Percentiles rank a stretch among this genome's conserved stretches.
Evolutionary conservation across 495 filamentous ascomycete genomes (phyloP).

Genomic region (Cercophora samala): DNA sequence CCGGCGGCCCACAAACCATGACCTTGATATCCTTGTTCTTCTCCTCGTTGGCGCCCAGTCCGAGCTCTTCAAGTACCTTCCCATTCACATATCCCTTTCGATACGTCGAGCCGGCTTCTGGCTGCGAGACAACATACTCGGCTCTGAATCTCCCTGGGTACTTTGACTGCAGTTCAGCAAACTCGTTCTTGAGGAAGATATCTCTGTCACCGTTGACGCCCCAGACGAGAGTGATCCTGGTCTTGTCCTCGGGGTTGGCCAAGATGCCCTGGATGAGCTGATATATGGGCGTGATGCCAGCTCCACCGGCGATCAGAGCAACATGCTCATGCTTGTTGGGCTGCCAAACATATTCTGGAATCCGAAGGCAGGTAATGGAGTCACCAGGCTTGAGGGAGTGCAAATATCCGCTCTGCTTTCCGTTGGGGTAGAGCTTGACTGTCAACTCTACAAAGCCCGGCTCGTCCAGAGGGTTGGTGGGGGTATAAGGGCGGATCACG

Average conservation of each 20-base stretch:
- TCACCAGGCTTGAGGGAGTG: constrained; percentile 61
- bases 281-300: constrained; percentile 63
- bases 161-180: constrained; percentile 49
- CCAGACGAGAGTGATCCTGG: constrained; percentile 61
- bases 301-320: constrained; percentile 59
- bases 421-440: constrained; percentile 63
- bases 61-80: constrained; percentile 52
- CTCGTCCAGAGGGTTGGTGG: constrained; percentile 52
- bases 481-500: constrained; percentile 58
- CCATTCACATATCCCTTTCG: constrained; percentile 56
- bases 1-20: constrained; percentile 63
- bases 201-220: constrained; percentile 63
- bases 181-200: constrained; percentile 55
- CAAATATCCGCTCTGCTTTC: constrained; percentile 58
- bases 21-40: constrained; percentile 50
- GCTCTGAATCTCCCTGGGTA: constrained; percentile 58
- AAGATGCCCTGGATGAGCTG: constrained; percentile 61
- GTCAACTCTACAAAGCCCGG: constrained; percentile 56
- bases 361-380: constrained; percentile 43
- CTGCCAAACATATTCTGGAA: constrained; percentile 53
- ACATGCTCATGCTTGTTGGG: constrained; percentile 55
- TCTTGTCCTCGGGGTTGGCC: constrained; percentile 57
- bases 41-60: constrained; percentile 35
- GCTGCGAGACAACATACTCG: constrained; percentile 56
- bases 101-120: constrained; percentile 39